Evolutionary conservation across 2,329 filamentous ascomycete genomes (phyloP).

Genomic region (Rhynchosporium secalis): DNA sequence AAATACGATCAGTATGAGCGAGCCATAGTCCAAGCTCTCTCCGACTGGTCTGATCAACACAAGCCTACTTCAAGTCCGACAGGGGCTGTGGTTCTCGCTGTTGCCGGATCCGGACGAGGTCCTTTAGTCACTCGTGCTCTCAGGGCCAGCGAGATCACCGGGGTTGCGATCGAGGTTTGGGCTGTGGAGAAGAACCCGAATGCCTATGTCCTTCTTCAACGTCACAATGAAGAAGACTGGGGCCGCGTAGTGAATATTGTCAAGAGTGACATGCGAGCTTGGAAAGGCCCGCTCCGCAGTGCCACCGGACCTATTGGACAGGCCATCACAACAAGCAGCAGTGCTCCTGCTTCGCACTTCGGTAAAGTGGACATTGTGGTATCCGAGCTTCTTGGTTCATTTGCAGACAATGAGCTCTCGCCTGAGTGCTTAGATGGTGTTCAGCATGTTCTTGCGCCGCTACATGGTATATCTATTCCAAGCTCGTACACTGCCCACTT

Average conservation of each 20-base stretch:
- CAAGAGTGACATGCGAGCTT: slow-evolving; percentile 95
- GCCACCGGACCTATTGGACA: slow-evolving; percentile 38
- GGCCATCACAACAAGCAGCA: slow-evolving; percentile 39
- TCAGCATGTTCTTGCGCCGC: slow-evolving; percentile 77
- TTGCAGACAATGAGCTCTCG: slow-evolving; percentile 94
- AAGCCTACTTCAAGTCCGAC: slow-evolving; percentile 73
- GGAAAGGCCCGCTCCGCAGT: slow-evolving; percentile 74
- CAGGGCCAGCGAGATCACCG: slow-evolving; percentile 72
- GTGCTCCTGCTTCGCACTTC: slow-evolving; percentile 47
- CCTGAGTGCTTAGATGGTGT: slow-evolving; percentile 96
- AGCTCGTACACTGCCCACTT: slow-evolving; percentile 90
- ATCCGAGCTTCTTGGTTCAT: slow-evolving; percentile 91
- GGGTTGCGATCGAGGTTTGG: slow-evolving; percentile 81
- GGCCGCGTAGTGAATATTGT: slow-evolving; percentile 77
- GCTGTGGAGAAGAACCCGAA: slow-evolving; percentile 98
- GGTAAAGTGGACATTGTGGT: slow-evolving; percentile 87
- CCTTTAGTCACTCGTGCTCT: slow-evolving; percentile 87
- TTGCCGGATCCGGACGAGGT: slow-evolving; percentile 89
- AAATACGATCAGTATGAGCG: slow-evolving; percentile 96
- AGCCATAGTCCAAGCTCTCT: slow-evolving; percentile 77
- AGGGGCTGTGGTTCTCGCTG: slow-evolving; percentile 78
- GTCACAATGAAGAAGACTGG: slow-evolving; percentile 85
- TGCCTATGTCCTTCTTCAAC: slow-evolving; percentile 87
- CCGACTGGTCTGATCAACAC: slow-evolving; percentile 71
- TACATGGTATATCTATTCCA: slow-evolving; percentile 89